Evolutionary conservation across 2,329 filamentous ascomycete genomes (phyloP), one percentile per base, ranked within the genome.

Genomic region (Aspergillus fijiensis): DNA sequence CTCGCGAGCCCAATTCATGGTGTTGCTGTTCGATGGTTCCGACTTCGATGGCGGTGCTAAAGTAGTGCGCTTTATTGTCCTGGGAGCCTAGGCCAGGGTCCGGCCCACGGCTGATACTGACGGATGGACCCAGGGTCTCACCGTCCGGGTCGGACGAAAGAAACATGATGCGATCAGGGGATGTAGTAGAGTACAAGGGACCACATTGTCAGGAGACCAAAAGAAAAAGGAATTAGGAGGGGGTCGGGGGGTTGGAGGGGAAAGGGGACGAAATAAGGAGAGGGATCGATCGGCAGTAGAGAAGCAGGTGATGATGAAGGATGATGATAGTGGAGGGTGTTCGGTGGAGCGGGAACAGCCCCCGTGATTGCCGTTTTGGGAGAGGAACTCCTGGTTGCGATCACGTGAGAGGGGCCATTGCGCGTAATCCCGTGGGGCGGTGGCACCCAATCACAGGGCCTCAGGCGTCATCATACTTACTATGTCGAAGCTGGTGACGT

Each of bases 31-130:
- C 57, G 19, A 55, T 49, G 19, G 31, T 19, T n/a, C 35, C 57
- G 23, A 53, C 47, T 39, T 59, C 27, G 29, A 58, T 31, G 52
- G 53, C 48, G 53, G 53, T 49, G 19, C 48, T 47, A 11, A 55
- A 49, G 42, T 55, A 55, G 29, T 45, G 53, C n/a, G 53, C 4
- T 47, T 55, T 55, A 19, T 27, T 27, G 53, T 55, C 53, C 19
- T 19, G 27, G n/a, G 35, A n/a, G 25, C n/a, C 42, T 11, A 25
- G 27, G 42, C 48, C 45, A 11, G 53, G 42, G 19, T 45, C 39
- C 6, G 39, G 39, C 14, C 53, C 42, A 19, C 53, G 53, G 53
- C 42, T 47, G 29, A 55, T 47, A 16, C 53, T 55, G 53, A 47
- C 19, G 5, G 53, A 55, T 25, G 48, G 53, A 14, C 53, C 53